These are phyloP conservation scores for Litsea cubeba DNA, from an alignment of 164 flowering plant species.

Conservation along the genomic window DNA sequence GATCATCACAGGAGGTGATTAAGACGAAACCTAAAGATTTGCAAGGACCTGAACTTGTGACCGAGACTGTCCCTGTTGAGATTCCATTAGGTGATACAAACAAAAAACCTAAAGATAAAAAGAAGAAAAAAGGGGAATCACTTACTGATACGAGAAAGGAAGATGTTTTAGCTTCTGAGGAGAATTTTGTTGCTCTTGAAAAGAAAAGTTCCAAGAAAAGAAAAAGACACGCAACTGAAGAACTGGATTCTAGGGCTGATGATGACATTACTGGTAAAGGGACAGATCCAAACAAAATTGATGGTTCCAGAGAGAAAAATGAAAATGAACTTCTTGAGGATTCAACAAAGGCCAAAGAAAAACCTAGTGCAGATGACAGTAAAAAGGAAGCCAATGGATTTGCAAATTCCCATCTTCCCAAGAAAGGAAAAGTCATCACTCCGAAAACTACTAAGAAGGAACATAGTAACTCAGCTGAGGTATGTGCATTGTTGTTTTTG, in stretches of 20 bases:
- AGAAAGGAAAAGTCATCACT: conserved; percentile 16
- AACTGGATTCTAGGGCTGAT: conserved; percentile 19
- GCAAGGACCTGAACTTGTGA: neutral
- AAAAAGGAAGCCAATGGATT: conserved; percentile 10
- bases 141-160: conserved; percentile 11
- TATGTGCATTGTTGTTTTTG: conserved; percentile 14
- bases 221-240: conserved; percentile 45
- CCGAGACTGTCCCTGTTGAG: conserved; percentile 2
- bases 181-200: conserved; percentile 17
- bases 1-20: conserved; percentile 7
- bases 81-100: conserved; percentile 2
- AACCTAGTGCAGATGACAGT: neutral
- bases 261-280: conserved; percentile 25
- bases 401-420: conserved; percentile 19
- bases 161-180: conserved; percentile 10
- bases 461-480: conserved; percentile 53
- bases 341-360: conserved; percentile 4
- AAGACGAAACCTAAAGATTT: conserved; percentile 12
- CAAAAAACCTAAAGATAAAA: conserved; percentile 25
- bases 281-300: conserved; percentile 33
- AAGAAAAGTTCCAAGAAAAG: conserved; percentile 52
- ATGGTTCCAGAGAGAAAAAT: conserved; percentile 22
- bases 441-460: conserved; percentile 31
- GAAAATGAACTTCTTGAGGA: conserved; percentile 8
- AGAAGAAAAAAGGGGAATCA: conserved; percentile 24